Conservation (phyloP, 768 basidiomycete species). For the Porphyrellus cyaneotinctus region DNA sequence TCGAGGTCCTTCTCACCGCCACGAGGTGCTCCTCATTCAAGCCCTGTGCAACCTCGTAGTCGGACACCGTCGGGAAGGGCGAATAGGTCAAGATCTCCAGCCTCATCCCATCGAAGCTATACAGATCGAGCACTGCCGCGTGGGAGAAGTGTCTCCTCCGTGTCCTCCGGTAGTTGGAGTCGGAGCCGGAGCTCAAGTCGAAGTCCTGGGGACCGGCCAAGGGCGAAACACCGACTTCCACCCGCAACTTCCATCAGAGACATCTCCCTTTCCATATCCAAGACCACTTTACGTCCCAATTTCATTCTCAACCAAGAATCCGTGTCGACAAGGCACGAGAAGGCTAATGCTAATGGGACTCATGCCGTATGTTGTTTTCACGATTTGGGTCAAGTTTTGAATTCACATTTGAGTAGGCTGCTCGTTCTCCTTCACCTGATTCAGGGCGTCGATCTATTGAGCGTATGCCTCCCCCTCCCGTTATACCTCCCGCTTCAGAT, state of each 20-base stretch:
- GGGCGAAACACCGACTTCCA: conserved; percentile 63
- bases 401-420: conserved; percentile 18
- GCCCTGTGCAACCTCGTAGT: conserved; percentile 43
- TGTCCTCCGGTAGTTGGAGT: conserved; percentile 53
- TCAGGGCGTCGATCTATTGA: conserved; percentile 24
- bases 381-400: background rate
- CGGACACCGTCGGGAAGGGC: conserved; percentile 48
- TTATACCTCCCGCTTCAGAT: conserved; percentile 21
- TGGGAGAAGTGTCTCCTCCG: conserved; percentile 49
- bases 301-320: conserved; percentile 19
- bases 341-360: conserved; percentile 35
- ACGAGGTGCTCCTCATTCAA: conserved; percentile 51
- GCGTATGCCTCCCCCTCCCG: conserved; percentile 34
- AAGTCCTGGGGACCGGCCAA: conserved; percentile 51
- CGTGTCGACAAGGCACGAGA: conserved; percentile 35
- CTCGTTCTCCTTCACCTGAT: conserved; percentile 19
- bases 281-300: conserved; percentile 25
- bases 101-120: conserved; percentile 40
- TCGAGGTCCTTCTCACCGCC: conserved; percentile 59
- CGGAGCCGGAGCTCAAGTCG: conserved; percentile 49
- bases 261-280: conserved; percentile 30
- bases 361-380: conserved; percentile 25
- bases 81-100: conserved; percentile 37
- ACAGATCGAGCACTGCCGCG: conserved; percentile 31
- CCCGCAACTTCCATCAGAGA: conserved; percentile 38